Conservation (phyloP, 2,329 filamentous ascomycete genomes). For the Leptographium wingfieldii region DNA sequence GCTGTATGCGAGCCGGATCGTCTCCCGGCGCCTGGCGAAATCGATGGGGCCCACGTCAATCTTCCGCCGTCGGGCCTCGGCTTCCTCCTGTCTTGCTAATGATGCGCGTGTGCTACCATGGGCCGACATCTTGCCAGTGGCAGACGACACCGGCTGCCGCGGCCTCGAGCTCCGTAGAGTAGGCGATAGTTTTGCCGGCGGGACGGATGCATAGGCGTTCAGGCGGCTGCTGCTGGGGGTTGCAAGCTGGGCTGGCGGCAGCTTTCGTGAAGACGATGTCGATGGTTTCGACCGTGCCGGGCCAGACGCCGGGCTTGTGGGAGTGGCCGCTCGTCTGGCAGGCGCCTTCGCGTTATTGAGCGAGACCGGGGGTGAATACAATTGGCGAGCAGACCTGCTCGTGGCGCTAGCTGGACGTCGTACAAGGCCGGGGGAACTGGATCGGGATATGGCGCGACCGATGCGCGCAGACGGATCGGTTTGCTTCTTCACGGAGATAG, state of each 20-base stretch:
- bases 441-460: conserved; percentile 37
- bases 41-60: conserved; percentile 63
- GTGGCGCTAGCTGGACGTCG: conserved; percentile 19
- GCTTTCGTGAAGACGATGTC: conserved; percentile 17
- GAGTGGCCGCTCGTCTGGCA: conserved; percentile 17
- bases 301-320: conserved; percentile 10
- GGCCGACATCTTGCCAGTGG: conserved; percentile 24
- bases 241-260: conserved; percentile 25
- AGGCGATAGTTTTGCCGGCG: conserved; percentile 62
- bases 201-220: conserved; percentile 60
- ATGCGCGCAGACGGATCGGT: conserved; percentile 23
- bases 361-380: conserved; percentile 17
- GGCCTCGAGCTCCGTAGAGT: conserved; percentile 69
- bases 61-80: conserved; percentile 32
- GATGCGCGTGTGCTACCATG: conserved; percentile 13
- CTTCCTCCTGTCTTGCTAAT: conserved; percentile 24
- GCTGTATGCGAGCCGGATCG: conserved; percentile 74
- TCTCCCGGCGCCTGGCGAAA: conserved; percentile 69
- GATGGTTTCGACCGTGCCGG: conserved; percentile 27
- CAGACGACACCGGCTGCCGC: conserved; percentile 64
- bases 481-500: conserved; percentile 25
- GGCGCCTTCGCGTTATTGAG: conserved; percentile 27
- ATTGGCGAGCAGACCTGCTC: conserved; percentile 23
- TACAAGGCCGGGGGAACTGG: conserved; percentile 41
- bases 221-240: conserved; percentile 46